A percentile compares a stretch with the other conserved stretches of the same genome.
phyloP scores from a whole-genome alignment of 192 early-diverging fungal genomes.

The Obelidium mucronatum region DNA sequence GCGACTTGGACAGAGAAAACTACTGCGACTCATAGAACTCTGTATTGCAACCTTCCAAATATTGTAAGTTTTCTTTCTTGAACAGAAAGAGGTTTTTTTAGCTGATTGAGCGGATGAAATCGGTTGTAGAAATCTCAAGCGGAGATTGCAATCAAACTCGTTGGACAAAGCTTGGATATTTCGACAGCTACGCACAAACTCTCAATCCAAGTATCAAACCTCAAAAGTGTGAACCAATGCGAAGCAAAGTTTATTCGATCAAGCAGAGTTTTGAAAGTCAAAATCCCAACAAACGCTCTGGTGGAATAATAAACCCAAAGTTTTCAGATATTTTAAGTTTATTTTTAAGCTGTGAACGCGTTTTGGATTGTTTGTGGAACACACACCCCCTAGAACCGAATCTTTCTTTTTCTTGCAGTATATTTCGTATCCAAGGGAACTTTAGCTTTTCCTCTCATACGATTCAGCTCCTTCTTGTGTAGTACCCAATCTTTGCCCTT shows the following conservation, averaged over 20 bases:
- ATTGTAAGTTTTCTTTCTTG: neutral
- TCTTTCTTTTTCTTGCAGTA: conserved; percentile 91
- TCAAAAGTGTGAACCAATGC: neutral
- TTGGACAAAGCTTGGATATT: neutral
- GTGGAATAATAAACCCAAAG: neutral
- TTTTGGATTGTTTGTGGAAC: neutral
- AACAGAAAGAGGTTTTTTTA: neutral
- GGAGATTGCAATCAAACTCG: neutral
- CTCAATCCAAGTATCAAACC: neutral
- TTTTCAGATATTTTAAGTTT: neutral
- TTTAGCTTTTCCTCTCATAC: conserved; percentile 77
- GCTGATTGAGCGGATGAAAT: neutral
- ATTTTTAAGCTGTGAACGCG: neutral
- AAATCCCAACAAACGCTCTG: neutral
- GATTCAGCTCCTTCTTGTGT: conserved; percentile 88
- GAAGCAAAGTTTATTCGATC: conserved; percentile 30
- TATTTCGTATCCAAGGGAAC: conserved; percentile 91
- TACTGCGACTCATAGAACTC: neutral
- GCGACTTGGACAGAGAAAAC: conserved; percentile 16
- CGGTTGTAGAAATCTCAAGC: conserved; percentile 7
- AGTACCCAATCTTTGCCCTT: conserved; percentile 81
- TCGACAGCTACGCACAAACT: neutral
- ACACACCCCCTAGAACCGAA: conserved; percentile 73
- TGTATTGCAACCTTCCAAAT: conserved; percentile 17
- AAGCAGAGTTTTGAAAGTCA: conserved; percentile 10